A percentile compares a stretch with the other conserved stretches of the same genome.
Conservation (phyloP, 768 basidiomycete species). For the Saitozyma podzolica region DNA sequence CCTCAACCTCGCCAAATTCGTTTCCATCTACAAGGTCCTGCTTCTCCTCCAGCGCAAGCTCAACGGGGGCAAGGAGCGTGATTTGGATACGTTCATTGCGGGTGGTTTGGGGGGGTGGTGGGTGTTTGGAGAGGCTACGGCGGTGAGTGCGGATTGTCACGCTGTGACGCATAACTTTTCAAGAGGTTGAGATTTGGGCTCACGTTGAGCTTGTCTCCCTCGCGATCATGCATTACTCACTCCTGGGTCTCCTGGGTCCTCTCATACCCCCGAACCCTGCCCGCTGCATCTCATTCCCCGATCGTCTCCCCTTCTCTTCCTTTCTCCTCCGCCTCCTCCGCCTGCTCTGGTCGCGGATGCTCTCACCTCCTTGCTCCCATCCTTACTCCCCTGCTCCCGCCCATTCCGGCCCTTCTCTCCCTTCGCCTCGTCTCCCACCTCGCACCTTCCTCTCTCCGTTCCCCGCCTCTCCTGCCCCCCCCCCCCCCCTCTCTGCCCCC, state of each 20-base stretch:
- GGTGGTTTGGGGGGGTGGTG: conserved; percentile 85
- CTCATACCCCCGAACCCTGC: not conserved
- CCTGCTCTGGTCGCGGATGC: too few species aligned
- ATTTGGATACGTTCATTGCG: conserved; percentile 83
- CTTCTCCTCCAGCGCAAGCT: conserved; percentile 75
- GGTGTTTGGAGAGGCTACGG: conserved; percentile 52
- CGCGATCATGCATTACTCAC: not conserved
- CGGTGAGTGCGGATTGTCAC: conserved; percentile 51
- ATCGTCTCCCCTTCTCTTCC: too few species aligned
- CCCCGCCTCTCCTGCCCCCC: too few species aligned
- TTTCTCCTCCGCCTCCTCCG: too few species aligned
- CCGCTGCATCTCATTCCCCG: too few species aligned
- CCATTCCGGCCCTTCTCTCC: not conserved
- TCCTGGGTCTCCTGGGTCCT: not conserved
- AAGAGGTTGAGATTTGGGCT: not conserved
- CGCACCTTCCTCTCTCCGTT: too few species aligned
- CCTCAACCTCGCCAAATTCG: conserved; percentile 88
- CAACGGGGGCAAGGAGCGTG: conserved; percentile 76
- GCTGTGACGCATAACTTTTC: not conserved
- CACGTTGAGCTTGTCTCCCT: not conserved
- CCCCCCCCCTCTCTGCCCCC: too few species aligned
- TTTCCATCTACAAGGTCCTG: conserved; percentile 84
- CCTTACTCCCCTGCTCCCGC: not conserved
- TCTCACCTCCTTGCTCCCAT: not conserved
- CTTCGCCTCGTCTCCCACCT: too few species aligned